A percentile compares a stretch with the other conserved stretches of the same genome.
Evolutionary conservation across 805 yeast genomes (phyloP).

Genomic region (Candida endomychidarum): DNA sequence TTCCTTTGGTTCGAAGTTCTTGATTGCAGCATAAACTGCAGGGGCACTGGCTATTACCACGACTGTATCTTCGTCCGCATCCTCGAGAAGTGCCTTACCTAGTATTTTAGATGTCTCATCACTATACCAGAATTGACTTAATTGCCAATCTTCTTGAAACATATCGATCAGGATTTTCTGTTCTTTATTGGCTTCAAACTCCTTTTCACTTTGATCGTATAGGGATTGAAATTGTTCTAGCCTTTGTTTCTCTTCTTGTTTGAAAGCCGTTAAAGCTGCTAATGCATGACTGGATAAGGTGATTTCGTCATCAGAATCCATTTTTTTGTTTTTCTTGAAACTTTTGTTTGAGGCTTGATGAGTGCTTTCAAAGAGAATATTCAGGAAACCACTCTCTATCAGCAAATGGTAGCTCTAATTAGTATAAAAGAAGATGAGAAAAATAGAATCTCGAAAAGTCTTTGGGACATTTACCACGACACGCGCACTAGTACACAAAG

Average conservation of each 20-base stretch:
- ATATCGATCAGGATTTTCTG: constrained; percentile 57
- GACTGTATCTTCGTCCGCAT: constrained; percentile 69
- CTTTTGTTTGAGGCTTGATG: no score
- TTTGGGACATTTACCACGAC: constrained; percentile 5
- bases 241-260: constrained; percentile 59
- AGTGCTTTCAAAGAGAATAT: no score
- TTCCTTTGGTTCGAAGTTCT: constrained; percentile 42
- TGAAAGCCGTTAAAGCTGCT: constrained; percentile 64
- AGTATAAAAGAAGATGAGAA: constrained; percentile 1
- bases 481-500: background rate
- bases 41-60: constrained; percentile 86
- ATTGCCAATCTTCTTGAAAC: constrained; percentile 91
- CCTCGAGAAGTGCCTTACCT: constrained; percentile 72
- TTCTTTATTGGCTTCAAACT: constrained; percentile 33
- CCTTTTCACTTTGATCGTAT: constrained; percentile 56
- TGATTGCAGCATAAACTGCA: constrained; percentile 83
- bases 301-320: constrained; percentile 46
- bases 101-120: constrained; percentile 69
- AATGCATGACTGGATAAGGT: constrained; percentile 49
- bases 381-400: no score
- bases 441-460: constrained; percentile 5
- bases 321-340: constrained; percentile 16
- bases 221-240: constrained; percentile 55
- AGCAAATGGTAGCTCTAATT: no score
- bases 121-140: constrained; percentile 89